A percentile compares a stretch with the other conserved stretches of the same genome.
Evolutionary conservation across 768 basidiomycete species (phyloP).

Genomic region (Tricholoma matsutake): DNA sequence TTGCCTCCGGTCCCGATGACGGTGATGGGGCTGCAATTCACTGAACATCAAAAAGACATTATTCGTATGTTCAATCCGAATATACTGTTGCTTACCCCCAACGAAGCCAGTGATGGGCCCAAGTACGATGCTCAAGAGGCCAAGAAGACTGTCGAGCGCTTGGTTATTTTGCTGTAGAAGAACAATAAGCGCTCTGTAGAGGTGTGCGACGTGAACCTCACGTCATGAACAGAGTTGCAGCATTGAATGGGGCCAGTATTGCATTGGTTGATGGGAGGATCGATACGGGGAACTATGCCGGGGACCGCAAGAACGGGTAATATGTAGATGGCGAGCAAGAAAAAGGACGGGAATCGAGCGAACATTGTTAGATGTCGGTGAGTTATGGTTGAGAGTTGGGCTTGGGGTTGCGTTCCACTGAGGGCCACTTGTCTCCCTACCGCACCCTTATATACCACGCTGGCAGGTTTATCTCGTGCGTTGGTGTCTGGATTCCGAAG

Average conservation of each 20-base stretch:
- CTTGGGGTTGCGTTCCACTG: constrained; percentile 2
- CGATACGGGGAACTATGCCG: constrained; percentile 8
- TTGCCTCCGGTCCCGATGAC: constrained; percentile 11
- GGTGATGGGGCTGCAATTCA: constrained; percentile 8
- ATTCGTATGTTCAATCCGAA: background rate
- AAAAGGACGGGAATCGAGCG: constrained; percentile 8
- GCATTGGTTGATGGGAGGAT: constrained; percentile 11
- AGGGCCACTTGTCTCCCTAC: background rate
- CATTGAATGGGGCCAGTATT: constrained; percentile 16
- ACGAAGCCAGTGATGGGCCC: constrained; percentile 6
- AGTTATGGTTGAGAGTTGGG: background rate
- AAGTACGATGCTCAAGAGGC: constrained; percentile 7
- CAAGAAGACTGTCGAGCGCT: background rate
- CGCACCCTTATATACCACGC: too few species aligned
- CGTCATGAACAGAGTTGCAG: constrained; percentile 16
- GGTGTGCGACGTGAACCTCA: background rate
- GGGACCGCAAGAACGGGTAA: constrained; percentile 9
- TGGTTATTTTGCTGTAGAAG: background rate
- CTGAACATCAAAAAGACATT: constrained; percentile 1
- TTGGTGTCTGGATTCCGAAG: constrained; percentile 1
- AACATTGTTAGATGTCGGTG: constrained; percentile 8
- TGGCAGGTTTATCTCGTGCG: too few species aligned
- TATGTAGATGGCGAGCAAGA: background rate
- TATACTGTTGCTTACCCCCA: constrained; percentile 9
- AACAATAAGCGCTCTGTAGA: background rate